Conservation (phyloP, 768 basidiomycete species). For the Leccinum aurantiacum region DNA sequence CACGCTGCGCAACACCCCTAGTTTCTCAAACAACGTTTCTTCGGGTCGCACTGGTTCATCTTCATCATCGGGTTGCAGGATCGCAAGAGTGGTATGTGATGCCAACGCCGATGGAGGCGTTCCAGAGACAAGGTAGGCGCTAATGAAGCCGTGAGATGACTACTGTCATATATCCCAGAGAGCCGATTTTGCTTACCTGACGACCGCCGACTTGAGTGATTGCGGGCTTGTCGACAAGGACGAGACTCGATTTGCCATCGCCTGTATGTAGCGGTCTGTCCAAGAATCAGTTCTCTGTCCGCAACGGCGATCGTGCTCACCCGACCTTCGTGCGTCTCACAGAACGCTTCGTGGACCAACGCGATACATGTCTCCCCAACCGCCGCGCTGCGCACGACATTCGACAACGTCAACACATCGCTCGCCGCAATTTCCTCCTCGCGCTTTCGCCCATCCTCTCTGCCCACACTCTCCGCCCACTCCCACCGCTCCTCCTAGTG, state of each 20-base stretch:
- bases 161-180: neutral
- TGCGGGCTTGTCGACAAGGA: slow-evolving; percentile 64
- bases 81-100: slow-evolving; percentile 58
- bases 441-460: too few relatives aligned
- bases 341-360: slow-evolving; percentile 74
- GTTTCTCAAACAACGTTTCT: slow-evolving; percentile 60
- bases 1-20: slow-evolving; percentile 59
- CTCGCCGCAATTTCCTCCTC: slow-evolving; percentile 65
- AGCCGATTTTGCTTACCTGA: slow-evolving; percentile 51
- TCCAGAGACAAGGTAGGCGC: slow-evolving; percentile 62
- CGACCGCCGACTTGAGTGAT: slow-evolving; percentile 55
- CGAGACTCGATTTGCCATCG: slow-evolving; percentile 61
- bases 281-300: neutral
- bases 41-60: slow-evolving; percentile 17
- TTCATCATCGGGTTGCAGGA: slow-evolving; percentile 48
- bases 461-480: too few relatives aligned
- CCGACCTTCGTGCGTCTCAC: slow-evolving; percentile 65
- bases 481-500: too few relatives aligned
- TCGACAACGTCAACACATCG: slow-evolving; percentile 71
- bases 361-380: slow-evolving; percentile 72
- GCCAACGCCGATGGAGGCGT: slow-evolving; percentile 65
- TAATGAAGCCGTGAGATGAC: slow-evolving; percentile 31
- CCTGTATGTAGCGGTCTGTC: slow-evolving; percentile 67
- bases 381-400: slow-evolving; percentile 65
- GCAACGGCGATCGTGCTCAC: fast-evolving